A percentile compares a stretch with the other conserved stretches of the same genome.
These are phyloP conservation scores for Davidsoniella virescens DNA, from an alignment of 2,329 filamentous ascomycete genomes.

Conservation along the genomic window DNA sequence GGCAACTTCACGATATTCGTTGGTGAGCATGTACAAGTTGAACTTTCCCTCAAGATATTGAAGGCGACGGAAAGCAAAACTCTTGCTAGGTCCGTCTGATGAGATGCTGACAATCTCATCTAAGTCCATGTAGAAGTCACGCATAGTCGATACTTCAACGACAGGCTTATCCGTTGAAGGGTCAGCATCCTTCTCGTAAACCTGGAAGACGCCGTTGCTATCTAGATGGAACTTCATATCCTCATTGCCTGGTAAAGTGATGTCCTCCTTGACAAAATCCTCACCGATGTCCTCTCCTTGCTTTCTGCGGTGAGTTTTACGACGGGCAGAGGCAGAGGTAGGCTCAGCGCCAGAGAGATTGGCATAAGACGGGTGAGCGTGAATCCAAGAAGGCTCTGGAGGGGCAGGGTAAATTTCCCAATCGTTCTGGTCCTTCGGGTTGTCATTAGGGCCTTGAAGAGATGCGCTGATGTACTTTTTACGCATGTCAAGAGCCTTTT, in stretches of 20 bases:
- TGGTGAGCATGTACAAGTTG: conserved; percentile 80
- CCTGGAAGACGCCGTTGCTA: conserved; percentile 75
- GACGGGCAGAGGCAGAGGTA: conserved; percentile 16
- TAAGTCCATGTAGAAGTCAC: conserved; percentile 91
- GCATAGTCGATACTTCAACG: conserved; percentile 73
- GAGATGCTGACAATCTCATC: conserved; percentile 78
- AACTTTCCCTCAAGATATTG: conserved; percentile 97
- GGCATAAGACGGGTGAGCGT: conserved; percentile 8
- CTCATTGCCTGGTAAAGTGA: conserved; percentile 43
- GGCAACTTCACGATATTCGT: conserved; percentile 94
- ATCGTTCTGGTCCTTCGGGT: conserved; percentile 66
- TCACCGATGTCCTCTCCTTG: conserved; percentile 80
- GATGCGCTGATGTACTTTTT: conserved; percentile 82
- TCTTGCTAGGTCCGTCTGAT: conserved; percentile 89
- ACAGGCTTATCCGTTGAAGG: conserved; percentile 50
- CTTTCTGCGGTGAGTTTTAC: conserved; percentile 37
- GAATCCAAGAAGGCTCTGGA: conserved; percentile 78
- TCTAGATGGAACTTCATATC: conserved; percentile 67
- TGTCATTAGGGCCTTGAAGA: conserved; percentile 64
- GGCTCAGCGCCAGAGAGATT: conserved; percentile 13
- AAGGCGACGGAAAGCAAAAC: conserved; percentile 84
- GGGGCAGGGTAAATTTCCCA: conserved; percentile 89
- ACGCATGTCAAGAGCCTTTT: conserved; percentile 72
- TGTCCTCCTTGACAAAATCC: conserved; percentile 72
- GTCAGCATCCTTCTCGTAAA: conserved; percentile 52